A percentile compares a stretch with the other conserved stretches of the same genome.
Evolutionary conservation across 139 green algal genomes (phyloP).

Genomic region (Microglena sp.): DNA sequence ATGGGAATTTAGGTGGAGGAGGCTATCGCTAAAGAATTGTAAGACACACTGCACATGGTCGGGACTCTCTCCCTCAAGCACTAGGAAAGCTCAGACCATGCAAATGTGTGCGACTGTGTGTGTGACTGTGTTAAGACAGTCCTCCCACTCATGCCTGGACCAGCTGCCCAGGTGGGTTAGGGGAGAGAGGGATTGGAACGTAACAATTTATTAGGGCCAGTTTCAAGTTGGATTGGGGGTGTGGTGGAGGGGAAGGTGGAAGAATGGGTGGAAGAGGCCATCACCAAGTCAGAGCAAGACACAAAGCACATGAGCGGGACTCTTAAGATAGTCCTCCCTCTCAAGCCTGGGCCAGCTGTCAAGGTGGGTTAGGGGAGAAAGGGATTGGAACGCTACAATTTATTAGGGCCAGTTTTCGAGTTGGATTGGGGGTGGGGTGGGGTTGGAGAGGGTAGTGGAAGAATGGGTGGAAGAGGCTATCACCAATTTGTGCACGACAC

Average conservation of each 20-base stretch:
- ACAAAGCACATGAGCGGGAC: slow-evolving; percentile 68
- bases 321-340: slow-evolving; percentile 45
- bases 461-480: too few relatives aligned
- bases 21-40: slow-evolving; percentile 52
- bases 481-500: too few relatives aligned
- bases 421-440: neutral
- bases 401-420: neutral
- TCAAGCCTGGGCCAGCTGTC: slow-evolving; percentile 23
- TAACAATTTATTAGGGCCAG: neutral
- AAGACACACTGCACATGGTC: slow-evolving; percentile 70
- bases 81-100: too few relatives aligned
- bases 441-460: neutral
- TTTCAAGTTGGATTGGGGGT: neutral
- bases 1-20: too few relatives aligned
- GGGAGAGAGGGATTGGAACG: neutral
- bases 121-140: slow-evolving; percentile 20
- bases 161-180: slow-evolving; percentile 9
- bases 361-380: slow-evolving; percentile 7
- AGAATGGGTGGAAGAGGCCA: slow-evolving; percentile 56
- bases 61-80: too few relatives aligned
- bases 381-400: neutral
- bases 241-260: neutral
- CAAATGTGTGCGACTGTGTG: too few relatives aligned
- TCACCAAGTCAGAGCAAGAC: slow-evolving; percentile 53
- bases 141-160: slow-evolving; percentile 42